Conservation (phyloP, 352 stramenopile species). For the Globisporangium camurandrum region DNA sequence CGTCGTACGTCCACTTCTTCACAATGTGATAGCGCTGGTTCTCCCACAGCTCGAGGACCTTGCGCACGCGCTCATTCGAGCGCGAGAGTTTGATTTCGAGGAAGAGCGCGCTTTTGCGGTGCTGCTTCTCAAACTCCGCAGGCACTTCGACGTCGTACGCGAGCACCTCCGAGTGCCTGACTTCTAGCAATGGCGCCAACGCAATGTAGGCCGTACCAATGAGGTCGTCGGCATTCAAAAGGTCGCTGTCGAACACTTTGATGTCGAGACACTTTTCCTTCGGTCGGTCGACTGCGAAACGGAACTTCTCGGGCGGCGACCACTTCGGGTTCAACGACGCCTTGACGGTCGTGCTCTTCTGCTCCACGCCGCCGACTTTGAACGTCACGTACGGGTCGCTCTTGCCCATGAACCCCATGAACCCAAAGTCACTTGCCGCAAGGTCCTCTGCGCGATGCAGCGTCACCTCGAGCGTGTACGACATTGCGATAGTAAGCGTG, state of each 20-base stretch:
- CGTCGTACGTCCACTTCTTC: conserved; percentile 69
- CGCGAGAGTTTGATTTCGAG: conserved; percentile 46
- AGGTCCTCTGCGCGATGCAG: conserved; percentile 46
- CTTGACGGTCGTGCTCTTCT: conserved; percentile 44
- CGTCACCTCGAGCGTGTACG: conserved; percentile 57
- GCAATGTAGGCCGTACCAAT: conserved; percentile 42
- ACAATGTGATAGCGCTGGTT: conserved; percentile 78
- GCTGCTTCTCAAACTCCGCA: conserved; percentile 47
- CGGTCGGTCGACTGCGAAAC: conserved; percentile 49
- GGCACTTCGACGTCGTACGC: conserved; percentile 51
- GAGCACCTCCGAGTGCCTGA: conserved; percentile 34
- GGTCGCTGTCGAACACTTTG: conserved; percentile 58
- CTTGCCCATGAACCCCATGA: conserved; percentile 67
- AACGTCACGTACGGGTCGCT: conserved; percentile 73
- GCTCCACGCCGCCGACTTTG: conserved; percentile 30
- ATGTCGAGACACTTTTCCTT: conserved; percentile 51
- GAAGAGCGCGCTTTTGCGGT: conserved; percentile 48
- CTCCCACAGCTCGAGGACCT: conserved; percentile 80
- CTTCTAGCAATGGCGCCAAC: conserved; percentile 38
- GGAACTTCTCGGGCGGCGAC: conserved; percentile 44
- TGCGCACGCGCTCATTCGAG: conserved; percentile 44
- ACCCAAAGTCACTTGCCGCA: conserved; percentile 47
- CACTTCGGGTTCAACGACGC: conserved; percentile 46
- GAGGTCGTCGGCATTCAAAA: conserved; percentile 49
- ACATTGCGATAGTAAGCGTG: conserved; percentile 1